A percentile compares a stretch with the other conserved stretches of the same genome.
These are phyloP conservation scores for Castanea sativa DNA, from an alignment of 306 rosid species.

Conservation along the genomic window DNA sequence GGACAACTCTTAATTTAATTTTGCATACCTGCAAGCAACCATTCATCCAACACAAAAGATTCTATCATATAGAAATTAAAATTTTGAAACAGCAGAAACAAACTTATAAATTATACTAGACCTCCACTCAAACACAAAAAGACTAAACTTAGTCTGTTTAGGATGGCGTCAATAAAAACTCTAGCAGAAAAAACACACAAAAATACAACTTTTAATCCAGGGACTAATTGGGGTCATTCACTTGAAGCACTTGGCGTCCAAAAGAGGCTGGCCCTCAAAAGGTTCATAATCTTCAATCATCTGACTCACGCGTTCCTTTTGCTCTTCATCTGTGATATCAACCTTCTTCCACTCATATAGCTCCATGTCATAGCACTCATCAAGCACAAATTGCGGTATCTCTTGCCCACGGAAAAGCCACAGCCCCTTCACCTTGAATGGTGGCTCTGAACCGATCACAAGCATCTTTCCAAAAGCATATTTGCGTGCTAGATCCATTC, in stretches of 20 bases:
- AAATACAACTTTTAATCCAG: too few relatives aligned
- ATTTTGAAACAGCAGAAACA: too few relatives aligned
- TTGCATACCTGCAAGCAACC: neutral
- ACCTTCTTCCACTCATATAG: slow-evolving; percentile 87
- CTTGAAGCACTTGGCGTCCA: too few relatives aligned
- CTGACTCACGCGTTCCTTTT: too few relatives aligned
- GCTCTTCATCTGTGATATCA: slow-evolving; percentile 26
- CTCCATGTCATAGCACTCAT: slow-evolving; percentile 97
- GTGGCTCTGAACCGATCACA: slow-evolving; percentile 71
- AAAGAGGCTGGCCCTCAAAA: too few relatives aligned
- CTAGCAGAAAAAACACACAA: too few relatives aligned
- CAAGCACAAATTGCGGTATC: slow-evolving; percentile 65
- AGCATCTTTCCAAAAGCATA: slow-evolving; percentile 96
- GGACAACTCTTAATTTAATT: neutral
- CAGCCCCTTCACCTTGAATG: slow-evolving; percentile 85
- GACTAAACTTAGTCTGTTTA: too few relatives aligned
- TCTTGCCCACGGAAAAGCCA: slow-evolving; percentile 92
- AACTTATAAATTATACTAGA: too few relatives aligned
- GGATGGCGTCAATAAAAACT: too few relatives aligned
- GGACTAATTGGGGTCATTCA: too few relatives aligned
- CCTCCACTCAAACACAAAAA: too few relatives aligned
- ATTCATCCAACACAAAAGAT: neutral
- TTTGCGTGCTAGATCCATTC: slow-evolving; percentile 68
- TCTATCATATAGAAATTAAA: neutral
- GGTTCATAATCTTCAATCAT: too few relatives aligned